Percentiles rank a stretch among this genome's conserved stretches.
Evolutionary conservation across 1,284 basidiomycete species (phyloP).

Genomic region (Cerrena zonata): DNA sequence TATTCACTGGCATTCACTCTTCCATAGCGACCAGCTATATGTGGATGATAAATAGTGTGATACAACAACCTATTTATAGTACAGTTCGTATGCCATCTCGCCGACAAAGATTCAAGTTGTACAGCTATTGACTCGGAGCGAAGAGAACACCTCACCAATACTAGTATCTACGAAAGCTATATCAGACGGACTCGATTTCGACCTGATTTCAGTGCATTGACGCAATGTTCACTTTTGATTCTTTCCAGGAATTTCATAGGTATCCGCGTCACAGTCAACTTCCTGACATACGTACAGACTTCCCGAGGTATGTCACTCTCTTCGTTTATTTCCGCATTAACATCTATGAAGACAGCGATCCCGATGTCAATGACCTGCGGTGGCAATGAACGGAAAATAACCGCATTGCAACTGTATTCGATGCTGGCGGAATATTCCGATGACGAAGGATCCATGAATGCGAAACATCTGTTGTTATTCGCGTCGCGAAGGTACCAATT

Average conservation of each 20-base stretch:
- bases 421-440: too few species aligned
- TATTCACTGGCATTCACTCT: too few species aligned
- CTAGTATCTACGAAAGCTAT: too few species aligned
- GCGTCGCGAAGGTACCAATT: not conserved
- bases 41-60: too few species aligned
- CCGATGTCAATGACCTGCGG: not conserved
- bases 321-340: not conserved
- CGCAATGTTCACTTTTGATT: not conserved
- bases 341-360: not conserved
- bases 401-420: not conserved
- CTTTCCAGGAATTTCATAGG: not conserved
- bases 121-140: too few species aligned
- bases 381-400: not conserved
- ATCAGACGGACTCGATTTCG: not conserved
- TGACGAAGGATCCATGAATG: not conserved
- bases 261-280: not conserved
- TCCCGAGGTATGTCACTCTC: not conserved
- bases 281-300: not conserved
- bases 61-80: too few species aligned
- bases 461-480: not conserved
- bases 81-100: too few species aligned
- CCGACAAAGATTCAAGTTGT: too few species aligned
- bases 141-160: too few species aligned
- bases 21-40: too few species aligned
- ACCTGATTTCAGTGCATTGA: not conserved